Evolutionary conservation across 352 stramenopile species (phyloP), one percentile per base, ranked within the genome.

Genomic region (Pythium phragmiticola): DNA sequence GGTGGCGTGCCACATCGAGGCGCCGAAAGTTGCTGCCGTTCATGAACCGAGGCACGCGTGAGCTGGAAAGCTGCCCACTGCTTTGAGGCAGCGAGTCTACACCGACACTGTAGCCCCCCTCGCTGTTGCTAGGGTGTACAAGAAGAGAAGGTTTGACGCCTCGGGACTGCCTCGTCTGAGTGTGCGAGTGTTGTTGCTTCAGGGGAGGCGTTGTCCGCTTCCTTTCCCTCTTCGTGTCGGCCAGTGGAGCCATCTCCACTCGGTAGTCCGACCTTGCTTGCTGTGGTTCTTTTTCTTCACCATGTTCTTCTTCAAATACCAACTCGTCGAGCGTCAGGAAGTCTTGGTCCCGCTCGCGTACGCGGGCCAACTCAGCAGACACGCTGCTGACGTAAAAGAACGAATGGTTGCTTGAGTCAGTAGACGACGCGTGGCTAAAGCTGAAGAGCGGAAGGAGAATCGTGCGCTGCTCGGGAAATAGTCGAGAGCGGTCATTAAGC

Each of bases 381-480:
- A 53, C 49, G 2, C 45, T 53, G 17, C 65, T 72, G 23, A 66
- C 54, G 14, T 61, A 39, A 46, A 69, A 73, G 17, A 68, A 36
- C 28, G 55, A 72, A 8, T 52, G 26, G 14, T n/a, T 51, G 37
- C 54, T 69, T 2, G 55, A 61, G 16, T 56, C 60, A 4, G 56
- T 66, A 1, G 48, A 37, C 14, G 57, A 36, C 30, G 39, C 43
- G 19, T 66, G 60, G 34, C 71, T 78, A 47, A 77, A 73, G 17
- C 51, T 63, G 2, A 60, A 61, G 7, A 76, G 51, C 13, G 74
- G 74, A 0, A 73, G 42, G 9, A 76, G 33, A 26, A 76, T 79
- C 8, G 66, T 76, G 33, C 59, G 51, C 42, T 82, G 66, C 6
- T 63, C 65, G 0, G 64, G 62, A 28, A 80, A 80, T 16, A 76